Conservation (phyloP, 192 early-diverging fungal species). For the Lunasporangiospora selenospora region DNA sequence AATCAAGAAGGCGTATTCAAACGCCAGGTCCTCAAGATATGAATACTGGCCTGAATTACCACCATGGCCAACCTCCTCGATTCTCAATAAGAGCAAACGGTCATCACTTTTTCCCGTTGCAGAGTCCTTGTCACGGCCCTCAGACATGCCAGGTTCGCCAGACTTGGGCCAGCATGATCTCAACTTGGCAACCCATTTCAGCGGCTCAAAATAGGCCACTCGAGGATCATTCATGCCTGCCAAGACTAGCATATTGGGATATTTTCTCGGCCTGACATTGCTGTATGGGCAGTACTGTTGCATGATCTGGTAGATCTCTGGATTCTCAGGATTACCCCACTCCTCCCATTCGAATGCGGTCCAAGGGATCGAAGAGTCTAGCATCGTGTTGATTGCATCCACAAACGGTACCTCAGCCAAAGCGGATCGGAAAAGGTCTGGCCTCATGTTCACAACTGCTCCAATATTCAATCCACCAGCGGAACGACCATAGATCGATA, state of each 20-base stretch:
- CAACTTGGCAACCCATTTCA: conserved; percentile 86
- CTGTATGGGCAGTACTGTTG: conserved; percentile 72
- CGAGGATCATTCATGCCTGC: conserved; percentile 84
- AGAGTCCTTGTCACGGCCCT: neutral
- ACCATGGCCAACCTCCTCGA: conserved; percentile 61
- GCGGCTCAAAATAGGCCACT: conserved; percentile 83
- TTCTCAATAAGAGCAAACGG: conserved; percentile 47
- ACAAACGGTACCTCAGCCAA: conserved; percentile 85
- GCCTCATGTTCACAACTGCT: conserved; percentile 64
- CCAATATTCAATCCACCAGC: conserved; percentile 51
- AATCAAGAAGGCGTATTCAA: conserved; percentile 62
- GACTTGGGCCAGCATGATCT: conserved; percentile 30
- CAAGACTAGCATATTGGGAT: conserved; percentile 74
- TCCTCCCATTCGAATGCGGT: conserved; percentile 76
- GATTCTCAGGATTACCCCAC: conserved; percentile 73
- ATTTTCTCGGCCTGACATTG: conserved; percentile 51
- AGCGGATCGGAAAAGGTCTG: conserved; percentile 76
- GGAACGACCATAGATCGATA: conserved; percentile 54
- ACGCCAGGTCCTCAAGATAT: conserved; percentile 53
- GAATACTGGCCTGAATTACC: conserved; percentile 51
- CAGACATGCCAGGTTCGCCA: neutral
- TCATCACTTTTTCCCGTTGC: conserved; percentile 7
- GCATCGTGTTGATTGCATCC: conserved; percentile 86
- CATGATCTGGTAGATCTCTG: conserved; percentile 60
- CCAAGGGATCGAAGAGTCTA: conserved; percentile 73